Base-by-base conservation (phyloP, 257 asterid species). In the Jaltomata sinuosa region DNA sequence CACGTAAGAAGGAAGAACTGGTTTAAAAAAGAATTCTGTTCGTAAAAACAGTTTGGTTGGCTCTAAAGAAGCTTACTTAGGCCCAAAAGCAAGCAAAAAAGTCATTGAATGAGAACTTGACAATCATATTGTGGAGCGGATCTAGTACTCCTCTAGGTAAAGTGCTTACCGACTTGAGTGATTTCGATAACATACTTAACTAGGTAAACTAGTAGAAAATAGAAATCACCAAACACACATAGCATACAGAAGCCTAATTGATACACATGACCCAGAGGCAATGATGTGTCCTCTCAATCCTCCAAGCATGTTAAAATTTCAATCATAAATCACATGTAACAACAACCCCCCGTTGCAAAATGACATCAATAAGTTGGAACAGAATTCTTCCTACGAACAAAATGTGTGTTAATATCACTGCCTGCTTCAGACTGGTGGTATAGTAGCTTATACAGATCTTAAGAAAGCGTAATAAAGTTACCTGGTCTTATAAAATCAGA, bases 401-500 rank as follows among this genome's bases (percentile, higher is more conserved):
- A 68, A 19, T 34, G 50, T 3, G 50, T 18, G 78, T 36, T 68
- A 19, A 36, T 1, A 19, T 67, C 10, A 19, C 74, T 31, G 76
- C n/a, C 47, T 31, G 76, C 76, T 65, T 14, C 47, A 16, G 76
- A 68, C 50, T 68, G 29, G 78, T 19, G 50, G 62, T 77, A 49
- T 29, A 18, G 10, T 77, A 49, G 40, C 82, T 76, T 29, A 49
- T 27, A 16, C 62, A 49, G 82, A 49, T 77, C 47, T 74, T 47
- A 47, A 47, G 42, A 76, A 47, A 47, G 40, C 42, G 9, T 83
- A 11, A 36, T 40, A 78, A 29, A n/a, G 29, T 81, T 88, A 94
- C 99, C 99, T 82, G 99, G 90, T 88, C 95, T 93, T 79, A 94
- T 93, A 87, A 94, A 94, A 91, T 96, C 98, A 15, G 99, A 96